These are phyloP conservation scores for Whalleya microplaca DNA, from an alignment of 2,329 filamentous ascomycete genomes.

Conservation along the genomic window DNA sequence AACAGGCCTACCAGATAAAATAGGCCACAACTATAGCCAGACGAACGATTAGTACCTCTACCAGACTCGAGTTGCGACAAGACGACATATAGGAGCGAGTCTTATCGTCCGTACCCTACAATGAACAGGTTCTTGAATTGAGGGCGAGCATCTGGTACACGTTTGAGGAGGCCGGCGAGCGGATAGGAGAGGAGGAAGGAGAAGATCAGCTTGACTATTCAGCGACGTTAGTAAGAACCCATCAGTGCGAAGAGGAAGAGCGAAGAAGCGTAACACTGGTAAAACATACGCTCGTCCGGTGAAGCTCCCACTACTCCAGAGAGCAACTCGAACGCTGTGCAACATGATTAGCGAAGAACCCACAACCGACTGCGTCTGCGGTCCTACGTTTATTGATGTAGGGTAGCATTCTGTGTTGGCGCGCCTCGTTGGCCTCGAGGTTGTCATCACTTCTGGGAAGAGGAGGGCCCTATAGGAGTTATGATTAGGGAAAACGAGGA, in stretches of 20 bases:
- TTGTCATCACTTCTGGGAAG: conserved; percentile 19
- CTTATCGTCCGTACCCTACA: conserved; percentile 60
- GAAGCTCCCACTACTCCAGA: conserved; percentile 46
- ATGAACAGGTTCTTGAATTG: conserved; percentile 87
- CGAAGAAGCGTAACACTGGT: background rate
- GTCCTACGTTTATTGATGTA: conserved; percentile 40
- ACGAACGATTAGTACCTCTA: conserved; percentile 17
- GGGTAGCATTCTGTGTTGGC: conserved; percentile 36
- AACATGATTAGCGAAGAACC: conserved; percentile 18
- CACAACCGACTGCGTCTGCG: background rate
- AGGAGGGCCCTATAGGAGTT: background rate
- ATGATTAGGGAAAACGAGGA: no score
- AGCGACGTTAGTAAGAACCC: conserved; percentile 14
- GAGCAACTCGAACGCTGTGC: conserved; percentile 48
- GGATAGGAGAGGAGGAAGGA: conserved; percentile 93
- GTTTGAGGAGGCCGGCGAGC: conserved; percentile 83
- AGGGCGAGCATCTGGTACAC: conserved; percentile 83
- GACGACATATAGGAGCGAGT: background rate
- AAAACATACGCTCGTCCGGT: conserved; percentile 50
- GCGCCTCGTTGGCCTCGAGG: conserved; percentile 8
- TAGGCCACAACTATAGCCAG: conserved; percentile 42
- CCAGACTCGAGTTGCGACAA: background rate
- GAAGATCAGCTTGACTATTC: conserved; percentile 87
- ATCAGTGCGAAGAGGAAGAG: background rate
- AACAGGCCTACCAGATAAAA: conserved; percentile 96